phyloP scores from a whole-genome alignment of 208 protist genomes.

The Trypanosoma lewisi region DNA sequence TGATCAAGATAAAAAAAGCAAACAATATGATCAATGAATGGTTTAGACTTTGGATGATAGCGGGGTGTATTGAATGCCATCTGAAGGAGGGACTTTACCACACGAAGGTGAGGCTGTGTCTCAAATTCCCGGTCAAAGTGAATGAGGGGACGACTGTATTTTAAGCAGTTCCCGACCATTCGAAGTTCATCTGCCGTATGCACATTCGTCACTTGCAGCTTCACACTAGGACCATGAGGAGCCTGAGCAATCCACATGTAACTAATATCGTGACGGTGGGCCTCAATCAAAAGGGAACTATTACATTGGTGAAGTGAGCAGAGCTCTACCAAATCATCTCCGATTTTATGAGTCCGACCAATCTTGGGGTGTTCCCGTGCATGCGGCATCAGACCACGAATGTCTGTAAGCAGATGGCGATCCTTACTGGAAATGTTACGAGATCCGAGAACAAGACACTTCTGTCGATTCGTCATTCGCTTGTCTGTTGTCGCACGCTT shows the following conservation, averaged over 20 bases:
- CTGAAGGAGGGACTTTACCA: slow-evolving; percentile 96
- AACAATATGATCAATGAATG: slow-evolving; percentile 98
- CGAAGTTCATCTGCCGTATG: slow-evolving; percentile 98
- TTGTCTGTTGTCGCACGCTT: slow-evolving; percentile 62
- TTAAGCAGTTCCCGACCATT: slow-evolving; percentile 98
- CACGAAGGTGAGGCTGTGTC: slow-evolving; percentile 74
- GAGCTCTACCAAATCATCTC: slow-evolving; percentile 83
- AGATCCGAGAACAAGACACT: slow-evolving; percentile 90
- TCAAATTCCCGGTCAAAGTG: slow-evolving; percentile 98
- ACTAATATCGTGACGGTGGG: slow-evolving; percentile 82
- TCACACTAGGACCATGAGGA: slow-evolving; percentile 93
- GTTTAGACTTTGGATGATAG: slow-evolving; percentile 97
- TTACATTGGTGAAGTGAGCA: slow-evolving; percentile 93
- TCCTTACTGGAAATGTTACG: slow-evolving; percentile 90
- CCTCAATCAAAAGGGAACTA: slow-evolving; percentile 92
- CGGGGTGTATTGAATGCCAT: slow-evolving; percentile 96
- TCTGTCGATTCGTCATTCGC: slow-evolving; percentile 92
- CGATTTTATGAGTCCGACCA: slow-evolving; percentile 65
- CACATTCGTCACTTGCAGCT: slow-evolving; percentile 95
- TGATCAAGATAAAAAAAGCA: slow-evolving; percentile 96
- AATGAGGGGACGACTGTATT: slow-evolving; percentile 96
- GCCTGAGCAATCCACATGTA: slow-evolving; percentile 95
- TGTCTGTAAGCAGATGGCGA: slow-evolving; percentile 93
- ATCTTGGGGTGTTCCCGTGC: slow-evolving; percentile 92
- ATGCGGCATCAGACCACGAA: slow-evolving; percentile 94